Base-by-base conservation (phyloP, 1,284 basidiomycete genomes). In the Sutorius eximius region DNA sequence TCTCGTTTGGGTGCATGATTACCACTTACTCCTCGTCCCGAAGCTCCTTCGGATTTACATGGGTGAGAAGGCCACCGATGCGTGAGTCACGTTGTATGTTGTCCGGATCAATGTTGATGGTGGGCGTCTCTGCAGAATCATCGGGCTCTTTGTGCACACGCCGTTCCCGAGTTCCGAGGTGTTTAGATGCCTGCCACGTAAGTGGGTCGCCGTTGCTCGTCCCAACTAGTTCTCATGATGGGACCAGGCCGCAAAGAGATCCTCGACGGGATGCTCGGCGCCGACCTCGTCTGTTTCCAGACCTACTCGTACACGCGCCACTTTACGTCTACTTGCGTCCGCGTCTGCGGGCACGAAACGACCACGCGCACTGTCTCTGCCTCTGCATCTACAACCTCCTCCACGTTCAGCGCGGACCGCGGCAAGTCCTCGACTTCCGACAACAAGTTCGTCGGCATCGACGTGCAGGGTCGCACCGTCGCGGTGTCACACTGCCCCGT, bases 271-370 rank as follows among this genome's bases (percentile, higher is more conserved):
- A 98, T 99, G 93, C 87, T 99, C 45, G 95, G 95, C 41, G 94
- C 96, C 50, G 96, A 98, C 74, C 82, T 98, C 38, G 87, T 98
- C 36, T 94, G 93, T 73, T 98, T 98, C 88, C 93, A 94, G 82
- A 97, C 96, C 0, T 98, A 98, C 74, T 95, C 94, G 16, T 99
- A 99, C 77, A 89, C 92, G 15, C 86, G 96, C 27, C 96, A 98
- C 75, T 98, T 98, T 74, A 85, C 88, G 38, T 95, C 93, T 8
- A 92, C 92, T 2, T 98, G 96, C 72, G 89, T 98, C 58, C 89
- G 96, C 27, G 95, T 99, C 9, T 95, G 93, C 72, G 96, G 96
- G 3, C 95, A 94, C 74, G 97, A 99, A 70, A 88, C 89, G 3
- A 89, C 87, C 0, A 73, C 87, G 4, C 79, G 82, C 20, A 42